A percentile compares a stretch with the other conserved stretches of the same genome.
These are phyloP conservation scores for Gyrodon lividus DNA, from an alignment of 768 basidiomycete genomes.

Conservation along the genomic window DNA sequence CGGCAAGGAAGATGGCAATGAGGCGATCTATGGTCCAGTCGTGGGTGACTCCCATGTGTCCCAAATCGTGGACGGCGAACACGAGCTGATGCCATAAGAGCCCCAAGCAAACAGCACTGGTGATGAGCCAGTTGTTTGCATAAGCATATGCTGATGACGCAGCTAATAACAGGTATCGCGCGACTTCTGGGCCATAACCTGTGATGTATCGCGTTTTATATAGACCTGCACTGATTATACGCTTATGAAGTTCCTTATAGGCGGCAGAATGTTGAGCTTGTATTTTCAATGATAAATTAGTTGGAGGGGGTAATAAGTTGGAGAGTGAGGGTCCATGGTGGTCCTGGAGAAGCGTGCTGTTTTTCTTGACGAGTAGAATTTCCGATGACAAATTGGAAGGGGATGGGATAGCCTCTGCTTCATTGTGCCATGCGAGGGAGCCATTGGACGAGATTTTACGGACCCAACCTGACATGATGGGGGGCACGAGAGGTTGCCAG, in stretches of 20 bases:
- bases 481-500: constrained; percentile 84
- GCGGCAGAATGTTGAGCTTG: constrained; percentile 73
- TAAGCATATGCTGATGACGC: constrained; percentile 61
- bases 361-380: constrained; percentile 59
- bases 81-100: constrained; percentile 94
- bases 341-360: constrained; percentile 20
- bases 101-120: constrained; percentile 81
- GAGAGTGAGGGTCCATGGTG: constrained; percentile 41
- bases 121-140: constrained; percentile 58
- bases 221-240: constrained; percentile 74
- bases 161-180: constrained; percentile 73
- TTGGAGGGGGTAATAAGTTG: constrained; percentile 52
- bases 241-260: constrained; percentile 76
- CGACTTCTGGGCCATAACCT: constrained; percentile 87
- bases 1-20: constrained; percentile 75
- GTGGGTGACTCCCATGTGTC: constrained; percentile 92
- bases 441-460: constrained; percentile 49
- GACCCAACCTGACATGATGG: constrained; percentile 83
- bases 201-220: constrained; percentile 81
- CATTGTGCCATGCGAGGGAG: constrained; percentile 55
- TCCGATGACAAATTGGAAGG: constrained; percentile 44
- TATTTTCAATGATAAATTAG: constrained; percentile 50
- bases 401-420: constrained; percentile 48
- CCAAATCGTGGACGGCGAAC: constrained; percentile 91
- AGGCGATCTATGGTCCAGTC: constrained; percentile 79